Base-by-base conservation (phyloP, 805 yeast genomes). In the Ogataea chonburiensis region DNA sequence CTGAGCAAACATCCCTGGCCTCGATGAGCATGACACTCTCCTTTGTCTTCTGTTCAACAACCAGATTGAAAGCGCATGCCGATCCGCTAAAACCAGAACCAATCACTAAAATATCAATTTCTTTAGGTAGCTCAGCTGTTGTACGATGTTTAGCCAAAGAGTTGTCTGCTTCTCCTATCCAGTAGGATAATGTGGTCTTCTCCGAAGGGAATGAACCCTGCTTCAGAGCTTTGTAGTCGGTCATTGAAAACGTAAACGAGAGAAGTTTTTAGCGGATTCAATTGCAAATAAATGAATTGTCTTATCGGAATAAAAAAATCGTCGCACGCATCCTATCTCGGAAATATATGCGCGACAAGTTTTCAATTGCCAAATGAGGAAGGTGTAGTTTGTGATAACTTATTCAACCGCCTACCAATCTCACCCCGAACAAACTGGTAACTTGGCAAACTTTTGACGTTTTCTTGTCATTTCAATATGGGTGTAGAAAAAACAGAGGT, bases 1-100 rank as follows among this genome's bases (percentile, higher is more conserved):
- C 60, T 5, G 66, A 62, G 31, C 62, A 60, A 3, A 54, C 52
- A 28, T 66, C 67, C 32, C 65, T 55, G 15, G 49, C 49, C 24
- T 45, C 49, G 15, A 45, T 18, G 19, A 47, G 12, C 10, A 44
- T 16, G 10, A 44, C 45, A 9, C 28, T 31, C 7, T 38, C 28
- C 10, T 41, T 30, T 4, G 42, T 29, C 15, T 57, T 47, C 19
- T 60, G 55, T 29, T 60, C 50, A 10, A 66, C 66, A 6, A 56
- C 45, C 25, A 66, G 40, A 41, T 60, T 61, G 41, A 60, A 59
- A 0, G 70, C 70, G 7, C 60, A 56, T 3, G 71, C 55, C 3
- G 69, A 50, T 11, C 76, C 76, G 11, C 71, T 60, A 40, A 67
- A 67, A 5, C 76, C 75, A 1, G 70, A 60, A 5, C 75, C 75